A percentile compares a stretch with the other conserved stretches of the same genome.
Conservation (phyloP, 441 rosid genomes). For the Pelargonium australe region DNA sequence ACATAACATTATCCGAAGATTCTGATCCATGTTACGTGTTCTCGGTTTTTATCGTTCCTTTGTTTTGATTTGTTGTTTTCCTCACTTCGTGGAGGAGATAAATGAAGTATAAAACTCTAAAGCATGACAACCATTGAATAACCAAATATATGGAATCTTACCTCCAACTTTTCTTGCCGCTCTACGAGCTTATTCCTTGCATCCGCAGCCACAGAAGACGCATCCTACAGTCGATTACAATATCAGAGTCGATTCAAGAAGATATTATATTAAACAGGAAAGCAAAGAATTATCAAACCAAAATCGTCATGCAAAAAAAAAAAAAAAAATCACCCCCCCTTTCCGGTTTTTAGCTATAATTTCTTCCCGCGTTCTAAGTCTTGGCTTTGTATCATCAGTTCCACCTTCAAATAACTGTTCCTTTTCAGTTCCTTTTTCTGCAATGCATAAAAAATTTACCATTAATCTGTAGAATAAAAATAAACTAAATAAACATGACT, state of each 20-base stretch:
- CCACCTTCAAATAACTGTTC: constrained; percentile 42
- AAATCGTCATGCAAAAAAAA: background rate
- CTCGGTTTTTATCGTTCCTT: no score
- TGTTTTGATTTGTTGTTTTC: no score
- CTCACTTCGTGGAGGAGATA: no score
- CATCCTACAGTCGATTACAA: constrained; percentile 38
- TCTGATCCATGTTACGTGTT: no score
- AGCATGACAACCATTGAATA: background rate
- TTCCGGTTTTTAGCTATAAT: constrained; percentile 50
- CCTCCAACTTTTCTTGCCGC: constrained; percentile 64
- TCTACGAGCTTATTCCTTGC: constrained; percentile 57
- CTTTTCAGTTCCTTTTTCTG: constrained; percentile 44
- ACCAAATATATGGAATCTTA: constrained; percentile 17
- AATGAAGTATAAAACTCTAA: background rate
- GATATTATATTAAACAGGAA: background rate
- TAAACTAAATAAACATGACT: background rate
- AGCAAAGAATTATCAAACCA: constrained; percentile 6
- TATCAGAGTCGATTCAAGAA: constrained; percentile 10
- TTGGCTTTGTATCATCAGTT: constrained; percentile 40
- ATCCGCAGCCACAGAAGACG: constrained; percentile 46
- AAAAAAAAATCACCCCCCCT: constrained; percentile 33
- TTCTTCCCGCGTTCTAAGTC: constrained; percentile 51
- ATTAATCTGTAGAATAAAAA: constrained; percentile 3
- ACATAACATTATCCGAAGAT: no score
- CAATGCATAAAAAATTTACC: constrained; percentile 12